These are phyloP conservation scores for Alternaria sp. DNA, from an alignment of 2,329 filamentous ascomycete species.

Conservation along the genomic window DNA sequence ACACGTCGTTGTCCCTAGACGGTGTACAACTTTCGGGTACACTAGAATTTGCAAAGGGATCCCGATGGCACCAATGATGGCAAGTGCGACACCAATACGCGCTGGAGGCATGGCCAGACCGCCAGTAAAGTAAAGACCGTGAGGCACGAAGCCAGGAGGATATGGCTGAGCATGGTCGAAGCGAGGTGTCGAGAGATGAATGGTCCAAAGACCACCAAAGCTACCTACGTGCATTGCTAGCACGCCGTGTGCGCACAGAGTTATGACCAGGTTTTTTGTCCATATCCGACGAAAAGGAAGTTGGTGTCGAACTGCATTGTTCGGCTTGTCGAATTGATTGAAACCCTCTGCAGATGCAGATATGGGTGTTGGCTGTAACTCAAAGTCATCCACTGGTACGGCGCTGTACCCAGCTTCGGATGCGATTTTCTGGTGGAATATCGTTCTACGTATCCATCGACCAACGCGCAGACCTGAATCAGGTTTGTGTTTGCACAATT, in stretches of 20 bases:
- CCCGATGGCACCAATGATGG: constrained; percentile 59
- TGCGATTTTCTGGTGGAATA: constrained; percentile 42
- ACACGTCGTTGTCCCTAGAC: constrained; percentile 53
- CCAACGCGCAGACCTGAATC: constrained; percentile 55
- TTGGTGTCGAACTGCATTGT: constrained; percentile 36
- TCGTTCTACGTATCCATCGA: constrained; percentile 46
- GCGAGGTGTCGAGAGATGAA: constrained; percentile 59
- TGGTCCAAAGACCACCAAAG: constrained; percentile 61
- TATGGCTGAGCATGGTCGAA: constrained; percentile 49
- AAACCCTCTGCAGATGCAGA: constrained; percentile 22
- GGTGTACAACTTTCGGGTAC: constrained; percentile 55
- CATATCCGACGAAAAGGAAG: constrained; percentile 59
- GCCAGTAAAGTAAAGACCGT: constrained; percentile 58
- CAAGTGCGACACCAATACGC: constrained; percentile 58
- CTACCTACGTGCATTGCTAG: constrained; percentile 60
- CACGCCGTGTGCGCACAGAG: constrained; percentile 56
- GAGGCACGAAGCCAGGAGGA: constrained; percentile 47
- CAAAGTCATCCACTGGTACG: constrained; percentile 42
- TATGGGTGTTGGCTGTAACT: constrained; percentile 45
- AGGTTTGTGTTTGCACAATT: constrained; percentile 51
- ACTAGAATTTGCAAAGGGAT: constrained; percentile 58
- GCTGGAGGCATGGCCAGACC: constrained; percentile 59
- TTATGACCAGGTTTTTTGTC: constrained; percentile 57
- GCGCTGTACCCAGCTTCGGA: constrained; percentile 42
- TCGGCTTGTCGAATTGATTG: constrained; percentile 23